phyloP scores from a whole-genome alignment of 2,329 filamentous ascomycete genomes.

The Botryotinia globosa region DNA sequence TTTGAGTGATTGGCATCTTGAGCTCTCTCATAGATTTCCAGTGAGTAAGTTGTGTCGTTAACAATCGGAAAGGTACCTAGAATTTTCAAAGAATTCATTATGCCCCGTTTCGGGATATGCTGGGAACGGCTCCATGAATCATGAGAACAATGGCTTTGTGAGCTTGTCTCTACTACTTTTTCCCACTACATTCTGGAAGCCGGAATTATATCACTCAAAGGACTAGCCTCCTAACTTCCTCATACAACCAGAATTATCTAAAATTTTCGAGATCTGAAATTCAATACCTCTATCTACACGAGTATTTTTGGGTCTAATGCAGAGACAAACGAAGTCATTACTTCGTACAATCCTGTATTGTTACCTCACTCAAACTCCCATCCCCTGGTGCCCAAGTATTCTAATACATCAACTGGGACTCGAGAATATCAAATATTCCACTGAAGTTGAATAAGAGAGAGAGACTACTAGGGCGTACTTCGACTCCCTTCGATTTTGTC shows the following conservation, averaged over 20 bases:
- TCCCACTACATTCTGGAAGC: background rate
- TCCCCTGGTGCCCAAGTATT: background rate
- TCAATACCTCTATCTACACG: background rate
- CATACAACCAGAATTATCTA: background rate
- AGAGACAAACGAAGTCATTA: background rate
- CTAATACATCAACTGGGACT: too few species aligned
- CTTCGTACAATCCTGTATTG: background rate
- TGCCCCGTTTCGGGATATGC: background rate
- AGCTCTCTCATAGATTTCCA: background rate
- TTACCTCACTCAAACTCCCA: background rate
- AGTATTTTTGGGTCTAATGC: background rate
- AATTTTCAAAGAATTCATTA: constrained; percentile 3
- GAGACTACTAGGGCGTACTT: background rate
- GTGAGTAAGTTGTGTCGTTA: too few species aligned
- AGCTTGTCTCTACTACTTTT: background rate
- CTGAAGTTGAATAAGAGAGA: background rate
- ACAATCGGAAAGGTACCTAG: background rate
- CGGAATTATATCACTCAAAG: background rate
- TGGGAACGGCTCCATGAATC: background rate
- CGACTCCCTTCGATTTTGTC: background rate
- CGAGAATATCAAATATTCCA: background rate
- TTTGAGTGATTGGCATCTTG: background rate
- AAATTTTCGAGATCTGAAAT: background rate
- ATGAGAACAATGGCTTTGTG: constrained; percentile 10
- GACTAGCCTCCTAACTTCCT: background rate